phyloP scores from a whole-genome alignment of 1,284 basidiomycete species.

The Microbotryum violaceum region DNA sequence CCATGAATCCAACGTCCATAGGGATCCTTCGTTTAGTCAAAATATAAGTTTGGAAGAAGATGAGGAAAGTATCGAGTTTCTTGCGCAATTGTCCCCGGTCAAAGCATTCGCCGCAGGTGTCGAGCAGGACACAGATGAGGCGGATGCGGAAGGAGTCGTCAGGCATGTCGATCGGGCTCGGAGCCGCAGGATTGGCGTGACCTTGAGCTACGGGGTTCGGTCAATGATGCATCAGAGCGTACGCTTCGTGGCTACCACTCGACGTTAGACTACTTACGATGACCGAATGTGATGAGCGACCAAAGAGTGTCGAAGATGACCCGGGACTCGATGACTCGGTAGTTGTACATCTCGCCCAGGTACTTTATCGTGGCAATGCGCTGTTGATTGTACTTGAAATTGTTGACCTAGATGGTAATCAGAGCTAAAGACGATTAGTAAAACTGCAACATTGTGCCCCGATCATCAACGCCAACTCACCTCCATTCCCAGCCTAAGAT shows the following conservation, averaged over 20 bases:
- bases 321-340: constrained; percentile 78
- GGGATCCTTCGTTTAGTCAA: constrained; percentile 77
- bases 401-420: constrained; percentile 57
- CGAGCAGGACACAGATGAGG: constrained; percentile 81
- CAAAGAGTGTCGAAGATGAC: constrained; percentile 91
- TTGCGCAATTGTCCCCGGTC: constrained; percentile 82
- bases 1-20: constrained; percentile 97
- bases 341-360: constrained; percentile 94
- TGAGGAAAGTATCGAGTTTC: constrained; percentile 84
- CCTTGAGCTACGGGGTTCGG: constrained; percentile 59
- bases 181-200: constrained; percentile 71
- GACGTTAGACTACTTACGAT: constrained; percentile 56
- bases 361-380: constrained; percentile 86
- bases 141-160: constrained; percentile 95
- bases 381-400: constrained; percentile 91
- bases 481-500: constrained; percentile 81
- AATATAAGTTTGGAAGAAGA: constrained; percentile 88
- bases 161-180: constrained; percentile 73
- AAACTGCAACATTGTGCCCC: neutral
- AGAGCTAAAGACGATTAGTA: neutral
- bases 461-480: constrained; percentile 32
- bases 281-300: constrained; percentile 91
- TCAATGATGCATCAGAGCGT: too few relatives aligned
- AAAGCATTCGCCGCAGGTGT: constrained; percentile 97
- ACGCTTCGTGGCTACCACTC: neutral